Conservation (phyloP, 257 asterid species). For the Rhazya stricta region DNA sequence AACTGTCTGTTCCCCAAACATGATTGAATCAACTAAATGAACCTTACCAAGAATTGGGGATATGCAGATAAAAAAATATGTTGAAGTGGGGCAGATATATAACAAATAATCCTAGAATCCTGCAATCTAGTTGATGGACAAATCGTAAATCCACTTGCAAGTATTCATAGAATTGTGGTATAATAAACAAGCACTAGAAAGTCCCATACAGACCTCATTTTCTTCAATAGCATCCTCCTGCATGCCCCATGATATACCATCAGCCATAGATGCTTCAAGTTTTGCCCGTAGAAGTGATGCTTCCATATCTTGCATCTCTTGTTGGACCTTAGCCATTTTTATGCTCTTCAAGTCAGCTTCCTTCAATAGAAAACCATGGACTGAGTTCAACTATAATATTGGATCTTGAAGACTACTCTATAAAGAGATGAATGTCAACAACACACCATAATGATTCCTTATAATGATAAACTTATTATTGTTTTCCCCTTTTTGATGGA, state of each 20-base stretch:
- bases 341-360: constrained; percentile 75
- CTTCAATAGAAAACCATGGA: constrained; percentile 42
- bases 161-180: background rate
- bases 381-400: background rate
- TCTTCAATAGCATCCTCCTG: constrained; percentile 94
- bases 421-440: background rate
- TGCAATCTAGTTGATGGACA: background rate
- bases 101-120: background rate
- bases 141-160: background rate
- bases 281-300: constrained; percentile 86
- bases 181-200: background rate
- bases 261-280: constrained; percentile 78
- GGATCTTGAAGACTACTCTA: background rate
- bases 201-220: constrained; percentile 60
- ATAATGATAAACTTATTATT: background rate
- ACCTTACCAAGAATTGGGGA: background rate
- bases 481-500: background rate
- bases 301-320: constrained; percentile 84
- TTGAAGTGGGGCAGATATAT: background rate
- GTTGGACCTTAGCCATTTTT: constrained; percentile 56
- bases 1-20: background rate
- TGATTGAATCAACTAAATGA: background rate
- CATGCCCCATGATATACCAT: constrained; percentile 99
- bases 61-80: background rate
- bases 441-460: background rate